phyloP scores from a whole-genome alignment of 2,329 filamentous ascomycete genomes.

The Herpotrichia juniperi region DNA sequence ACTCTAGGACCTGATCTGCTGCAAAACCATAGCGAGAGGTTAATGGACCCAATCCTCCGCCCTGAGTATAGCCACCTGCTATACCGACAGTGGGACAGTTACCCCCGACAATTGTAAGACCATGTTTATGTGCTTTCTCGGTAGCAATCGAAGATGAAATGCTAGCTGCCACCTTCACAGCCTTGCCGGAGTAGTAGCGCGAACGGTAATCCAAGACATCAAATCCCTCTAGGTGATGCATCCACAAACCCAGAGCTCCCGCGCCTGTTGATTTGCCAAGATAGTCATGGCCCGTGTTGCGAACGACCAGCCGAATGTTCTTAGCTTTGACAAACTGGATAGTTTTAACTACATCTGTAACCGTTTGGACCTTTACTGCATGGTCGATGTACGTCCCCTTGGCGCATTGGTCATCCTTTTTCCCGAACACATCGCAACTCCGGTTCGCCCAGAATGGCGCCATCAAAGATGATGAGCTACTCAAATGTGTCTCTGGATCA shows the following conservation, averaged over 20 bases:
- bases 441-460: background rate
- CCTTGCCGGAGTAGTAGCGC: conserved; percentile 11
- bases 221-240: conserved; percentile 21
- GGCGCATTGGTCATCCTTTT: conserved; percentile 24
- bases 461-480: background rate
- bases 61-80: conserved; percentile 40
- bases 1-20: conserved; percentile 25
- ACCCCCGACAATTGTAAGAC: conserved; percentile 9
- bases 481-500: background rate
- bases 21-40: conserved; percentile 17
- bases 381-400: conserved; percentile 35
- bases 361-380: conserved; percentile 31
- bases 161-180: conserved; percentile 21
- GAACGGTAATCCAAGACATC: conserved; percentile 8
- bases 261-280: conserved; percentile 21
- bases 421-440: background rate
- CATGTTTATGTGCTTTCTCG: conserved; percentile 18
- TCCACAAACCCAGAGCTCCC: conserved; percentile 21
- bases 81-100: conserved; percentile 52
- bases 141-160: conserved; percentile 14
- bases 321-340: conserved; percentile 6
- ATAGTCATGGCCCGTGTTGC: conserved; percentile 6
- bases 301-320: conserved; percentile 14
- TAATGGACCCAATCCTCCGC: conserved; percentile 60
- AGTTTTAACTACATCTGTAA: conserved; percentile 22